phyloP scores from a whole-genome alignment of 495 filamentous ascomycete species.

The Talaromyces ruber region DNA sequence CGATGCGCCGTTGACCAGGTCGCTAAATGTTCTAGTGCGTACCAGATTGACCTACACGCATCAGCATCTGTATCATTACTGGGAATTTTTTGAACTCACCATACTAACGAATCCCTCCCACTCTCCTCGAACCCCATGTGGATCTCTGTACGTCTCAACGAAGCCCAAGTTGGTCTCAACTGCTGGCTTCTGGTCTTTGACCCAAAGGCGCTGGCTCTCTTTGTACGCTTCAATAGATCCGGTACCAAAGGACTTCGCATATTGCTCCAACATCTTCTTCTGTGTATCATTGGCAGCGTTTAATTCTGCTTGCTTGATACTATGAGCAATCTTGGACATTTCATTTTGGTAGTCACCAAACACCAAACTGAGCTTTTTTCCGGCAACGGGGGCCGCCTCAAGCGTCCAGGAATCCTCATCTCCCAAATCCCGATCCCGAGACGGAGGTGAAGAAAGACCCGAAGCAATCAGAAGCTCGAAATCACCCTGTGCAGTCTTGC shows the following conservation, averaged over 20 bases:
- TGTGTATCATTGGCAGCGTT: slow-evolving; percentile 81
- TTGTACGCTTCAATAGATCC: slow-evolving; percentile 86
- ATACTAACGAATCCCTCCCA: slow-evolving; percentile 92
- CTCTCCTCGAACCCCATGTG: slow-evolving; percentile 85
- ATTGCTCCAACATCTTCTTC: slow-evolving; percentile 72
- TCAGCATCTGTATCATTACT: background rate
- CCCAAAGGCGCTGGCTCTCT: slow-evolving; percentile 85
- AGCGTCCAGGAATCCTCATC: slow-evolving; percentile 59
- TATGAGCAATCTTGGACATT: slow-evolving; percentile 68
- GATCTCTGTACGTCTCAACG: slow-evolving; percentile 93
- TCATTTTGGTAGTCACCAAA: slow-evolving; percentile 78
- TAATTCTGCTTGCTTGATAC: slow-evolving; percentile 62
- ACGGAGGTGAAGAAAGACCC: slow-evolving; percentile 46
- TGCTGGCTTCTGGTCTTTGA: slow-evolving; percentile 79
- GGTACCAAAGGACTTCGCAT: slow-evolving; percentile 73
- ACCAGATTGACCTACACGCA: slow-evolving; percentile 61
- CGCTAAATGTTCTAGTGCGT: slow-evolving; percentile 81
- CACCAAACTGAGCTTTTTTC: slow-evolving; percentile 64
- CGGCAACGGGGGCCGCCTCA: slow-evolving; percentile 51
- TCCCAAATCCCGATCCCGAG: slow-evolving; percentile 58
- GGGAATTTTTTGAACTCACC: slow-evolving; percentile 27
- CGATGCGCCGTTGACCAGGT: slow-evolving; percentile 72
- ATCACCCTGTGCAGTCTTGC: slow-evolving; percentile 60
- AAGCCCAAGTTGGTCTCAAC: slow-evolving; percentile 92
- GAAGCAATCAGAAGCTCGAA: slow-evolving; percentile 85